Conservation (phyloP, 768 basidiomycete species). For the Trametes gibbosa region DNA sequence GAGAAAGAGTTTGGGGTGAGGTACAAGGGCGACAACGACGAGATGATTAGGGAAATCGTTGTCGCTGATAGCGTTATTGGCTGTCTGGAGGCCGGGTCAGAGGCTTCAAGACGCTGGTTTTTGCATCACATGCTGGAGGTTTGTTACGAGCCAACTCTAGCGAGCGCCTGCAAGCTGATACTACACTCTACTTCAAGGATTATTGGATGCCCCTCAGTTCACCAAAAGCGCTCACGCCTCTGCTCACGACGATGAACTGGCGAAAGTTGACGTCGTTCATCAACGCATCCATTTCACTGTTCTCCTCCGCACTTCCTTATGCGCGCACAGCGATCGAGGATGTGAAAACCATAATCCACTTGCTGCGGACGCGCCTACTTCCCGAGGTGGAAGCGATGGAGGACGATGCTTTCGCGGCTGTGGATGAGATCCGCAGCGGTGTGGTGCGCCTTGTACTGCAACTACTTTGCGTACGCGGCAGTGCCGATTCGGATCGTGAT, state of each 20-base stretch:
- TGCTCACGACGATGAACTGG: constrained; percentile 45
- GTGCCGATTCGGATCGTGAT: constrained; percentile 10
- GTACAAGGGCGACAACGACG: constrained; percentile 33
- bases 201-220: constrained; percentile 46
- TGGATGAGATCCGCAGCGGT: constrained; percentile 35
- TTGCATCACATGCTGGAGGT: constrained; percentile 53
- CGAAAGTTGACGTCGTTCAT: constrained; percentile 45
- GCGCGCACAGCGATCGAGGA: constrained; percentile 20
- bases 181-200: constrained; percentile 33
- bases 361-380: constrained; percentile 47
- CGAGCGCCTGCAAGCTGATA: not conserved
- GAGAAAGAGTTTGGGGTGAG: constrained; percentile 50
- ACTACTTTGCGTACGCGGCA: constrained; percentile 27
- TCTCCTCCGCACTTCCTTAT: constrained; percentile 25
- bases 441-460: constrained; percentile 46
- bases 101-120: constrained; percentile 48
- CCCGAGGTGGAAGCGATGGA: constrained; percentile 45
- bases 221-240: constrained; percentile 37
- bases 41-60: constrained; percentile 47
- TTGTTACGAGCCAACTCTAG: constrained; percentile 10
- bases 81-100: constrained; percentile 49
- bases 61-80: constrained; percentile 37
- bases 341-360: constrained; percentile 32
- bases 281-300: constrained; percentile 31
- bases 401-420: constrained; percentile 20